Base-by-base conservation (phyloP, 2,329 filamentous ascomycete genomes). In the Xylaria polymorpha region DNA sequence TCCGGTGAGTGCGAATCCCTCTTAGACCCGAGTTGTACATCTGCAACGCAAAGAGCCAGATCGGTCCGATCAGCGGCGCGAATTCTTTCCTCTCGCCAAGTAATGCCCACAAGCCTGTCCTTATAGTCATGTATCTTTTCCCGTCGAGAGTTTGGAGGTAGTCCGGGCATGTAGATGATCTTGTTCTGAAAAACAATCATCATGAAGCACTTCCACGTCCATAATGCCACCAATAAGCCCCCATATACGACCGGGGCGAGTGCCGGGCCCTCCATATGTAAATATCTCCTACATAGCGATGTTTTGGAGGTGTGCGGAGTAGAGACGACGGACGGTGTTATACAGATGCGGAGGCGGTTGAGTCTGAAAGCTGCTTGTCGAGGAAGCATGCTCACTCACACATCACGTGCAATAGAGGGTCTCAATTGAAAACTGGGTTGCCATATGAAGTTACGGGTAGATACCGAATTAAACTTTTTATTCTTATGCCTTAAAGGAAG, bases 121-220 rank as follows among this genome's bases (percentile, higher is more conserved):
- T 82, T 82, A 76, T 92, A 94, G 73, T 92, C 88, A 3, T 82
- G 81, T 44, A 94, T 90, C 66, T 81, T 88, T 81, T 94, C 90
- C 29, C 85, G 84, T 18, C 91, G 85, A 0, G 92, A 85, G 75
- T 91, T 91, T 2, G 92, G 92, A 20, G 92, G 91, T 60, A 94
- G 80, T 55, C 90, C 91, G 0, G 92, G 91, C 83, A 94, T 93
- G 80, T 94, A 94, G 68, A 94, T 91, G 76, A 94, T 93, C 77
- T 91, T 91, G 76, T 94, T 93, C 80, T 94, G 92, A 77, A 94
- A 92, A 4, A 92, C 73, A 35, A 95, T 84, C 81, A 94, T 88
- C 89, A 93, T 92, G 62, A 89, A 79, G 76, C 91, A 94, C 76
- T 90, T 90, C 84, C 86, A 89, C 1, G 81, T 82, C 85, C 86